Evolutionary conservation across 805 yeast genomes (phyloP), one percentile per base, ranked within the genome.

Genomic region (Candida succiphila): DNA sequence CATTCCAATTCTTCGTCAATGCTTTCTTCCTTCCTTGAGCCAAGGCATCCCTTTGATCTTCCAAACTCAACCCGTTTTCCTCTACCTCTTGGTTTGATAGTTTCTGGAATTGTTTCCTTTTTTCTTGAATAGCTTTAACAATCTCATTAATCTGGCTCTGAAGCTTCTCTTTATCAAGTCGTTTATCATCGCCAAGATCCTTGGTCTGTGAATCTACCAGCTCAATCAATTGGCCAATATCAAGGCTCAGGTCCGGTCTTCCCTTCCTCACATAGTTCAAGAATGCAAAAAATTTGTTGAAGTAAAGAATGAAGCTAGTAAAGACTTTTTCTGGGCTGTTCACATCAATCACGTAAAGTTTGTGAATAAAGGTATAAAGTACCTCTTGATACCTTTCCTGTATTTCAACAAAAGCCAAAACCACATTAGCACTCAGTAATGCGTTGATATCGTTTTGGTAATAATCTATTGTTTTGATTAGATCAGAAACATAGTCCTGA

Each of bases 311-410:
- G 33, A 92, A 58, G 4, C 76, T 75, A 32, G 77, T 74, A 57
- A 89, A 89, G 5, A 89, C 58, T 4, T 51, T 38, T 4, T 46
- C 53, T 31, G 35, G 19, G 17, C 36, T 30, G 12, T 72, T 71
- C 25, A 74, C 63, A 49, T 89, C 97, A 41, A 82, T 75, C n/a
- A 67, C 40, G 53, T 88, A 87, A n/a, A 87, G 72, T 34, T 81
- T 77, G 49, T 85, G 89, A 37, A 89, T 65, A 48, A 89, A 92
- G 34, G 61, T 61, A 63, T 84, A 84, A 31, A 84, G 66, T 10
- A 78, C 65, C 36, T 72, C 75, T 42, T 84, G 83, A 52, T 88
- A 94, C 20, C 72, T 71, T 28, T 76, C 75, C 27, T 86, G 69
- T 15, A 89, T 58, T 9, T 62, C 63, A 50, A 81, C 72, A 26